phyloP scores from a whole-genome alignment of 257 asterid species.

The Nicotiana knightiana region DNA sequence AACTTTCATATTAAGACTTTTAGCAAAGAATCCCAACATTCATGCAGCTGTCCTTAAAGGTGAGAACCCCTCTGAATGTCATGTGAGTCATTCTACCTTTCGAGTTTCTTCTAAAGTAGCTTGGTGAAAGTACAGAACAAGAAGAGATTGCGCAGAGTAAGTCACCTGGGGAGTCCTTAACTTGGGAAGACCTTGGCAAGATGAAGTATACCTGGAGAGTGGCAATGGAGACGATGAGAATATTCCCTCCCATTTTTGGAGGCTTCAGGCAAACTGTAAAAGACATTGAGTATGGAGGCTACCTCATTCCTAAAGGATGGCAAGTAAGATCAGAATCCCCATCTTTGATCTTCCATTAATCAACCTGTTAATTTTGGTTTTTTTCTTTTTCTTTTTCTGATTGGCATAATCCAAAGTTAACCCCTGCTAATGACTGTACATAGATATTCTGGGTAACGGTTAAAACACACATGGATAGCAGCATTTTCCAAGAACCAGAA shows the following conservation, averaged over 20 bases:
- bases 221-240: slow-evolving; percentile 60
- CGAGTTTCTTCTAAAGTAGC: not conserved
- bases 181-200: slow-evolving; percentile 70
- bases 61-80: slow-evolving; percentile 9
- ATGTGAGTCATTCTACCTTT: not conserved
- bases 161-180: slow-evolving; percentile 29
- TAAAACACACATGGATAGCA: slow-evolving; percentile 61
- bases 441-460: slow-evolving; percentile 58
- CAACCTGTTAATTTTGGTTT: not conserved
- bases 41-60: slow-evolving; percentile 57
- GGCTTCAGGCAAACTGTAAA: slow-evolving; percentile 52
- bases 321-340: slow-evolving; percentile 38
- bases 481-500: slow-evolving; percentile 49
- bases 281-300: slow-evolving; percentile 54
- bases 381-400: not conserved
- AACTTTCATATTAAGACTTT: slow-evolving; percentile 45
- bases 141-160: slow-evolving; percentile 45
- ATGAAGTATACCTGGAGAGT: slow-evolving; percentile 79
- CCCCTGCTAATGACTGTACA: not conserved
- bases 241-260: slow-evolving; percentile 57
- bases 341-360: not conserved
- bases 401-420: not conserved
- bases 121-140: slow-evolving; percentile 37
- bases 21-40: slow-evolving; percentile 40
- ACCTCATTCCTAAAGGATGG: slow-evolving; percentile 75